Evolutionary conservation across 345 rosid species (phyloP).

Genomic region (Brassica rapa): DNA sequence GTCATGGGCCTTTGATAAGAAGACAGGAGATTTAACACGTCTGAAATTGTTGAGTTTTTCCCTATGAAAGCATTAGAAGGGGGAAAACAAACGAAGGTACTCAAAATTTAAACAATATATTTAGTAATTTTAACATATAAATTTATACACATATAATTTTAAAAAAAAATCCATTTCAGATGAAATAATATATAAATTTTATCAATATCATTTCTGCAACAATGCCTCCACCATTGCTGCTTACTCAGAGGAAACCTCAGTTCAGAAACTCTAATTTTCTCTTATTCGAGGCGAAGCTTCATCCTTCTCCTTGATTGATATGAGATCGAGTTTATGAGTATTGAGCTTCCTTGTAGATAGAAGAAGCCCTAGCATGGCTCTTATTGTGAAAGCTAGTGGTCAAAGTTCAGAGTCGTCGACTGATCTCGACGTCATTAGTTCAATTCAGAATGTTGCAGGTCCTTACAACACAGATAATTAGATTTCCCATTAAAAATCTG

Average conservation of each 20-base stretch:
- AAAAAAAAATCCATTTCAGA: no score
- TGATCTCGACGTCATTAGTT: conserved; percentile 57
- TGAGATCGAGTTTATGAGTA: background rate
- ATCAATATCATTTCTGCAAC: conserved; percentile 38
- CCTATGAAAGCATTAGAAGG: conserved; percentile 24
- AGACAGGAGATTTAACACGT: conserved; percentile 89
- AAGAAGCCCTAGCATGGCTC: conserved; percentile 36
- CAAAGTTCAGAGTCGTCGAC: conserved; percentile 62
- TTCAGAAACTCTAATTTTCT: conserved; percentile 46
- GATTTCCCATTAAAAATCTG: no score
- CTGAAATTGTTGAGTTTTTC: conserved; percentile 56
- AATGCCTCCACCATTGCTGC: conserved; percentile 50
- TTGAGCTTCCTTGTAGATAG: conserved; percentile 46
- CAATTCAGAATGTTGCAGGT: conserved; percentile 74
- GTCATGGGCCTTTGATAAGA: conserved; percentile 88
- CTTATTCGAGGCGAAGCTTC: conserved; percentile 43
- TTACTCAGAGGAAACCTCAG: conserved; percentile 46
- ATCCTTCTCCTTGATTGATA: background rate
- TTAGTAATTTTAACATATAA: no score
- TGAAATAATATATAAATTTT: no score
- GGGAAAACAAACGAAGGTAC: no score
- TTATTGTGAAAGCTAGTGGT: conserved; percentile 58
- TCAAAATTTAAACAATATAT: no score
- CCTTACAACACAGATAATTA: background rate
- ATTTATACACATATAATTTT: no score